A percentile compares a stretch with the other conserved stretches of the same genome.
phyloP scores from a whole-genome alignment of 176 grass and related monocot genomes.

The Paspalum vaginatum region DNA sequence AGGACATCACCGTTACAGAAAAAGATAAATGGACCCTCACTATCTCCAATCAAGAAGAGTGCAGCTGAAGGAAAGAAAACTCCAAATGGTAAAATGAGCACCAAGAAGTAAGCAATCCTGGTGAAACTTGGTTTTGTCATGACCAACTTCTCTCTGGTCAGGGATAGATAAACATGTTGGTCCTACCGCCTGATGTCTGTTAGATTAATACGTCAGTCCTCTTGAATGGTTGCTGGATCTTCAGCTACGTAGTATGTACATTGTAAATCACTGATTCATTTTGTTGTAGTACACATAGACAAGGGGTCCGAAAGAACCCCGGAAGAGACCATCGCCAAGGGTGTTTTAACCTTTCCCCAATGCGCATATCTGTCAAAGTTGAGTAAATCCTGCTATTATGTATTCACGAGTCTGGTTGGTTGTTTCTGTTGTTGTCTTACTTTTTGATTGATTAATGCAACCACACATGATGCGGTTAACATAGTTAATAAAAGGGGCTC shows the following conservation, averaged over 20 bases:
- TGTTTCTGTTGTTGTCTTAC: no score
- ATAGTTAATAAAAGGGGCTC: no score
- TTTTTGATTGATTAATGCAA: no score
- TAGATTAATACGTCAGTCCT: constrained; percentile 5
- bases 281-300: constrained; percentile 20
- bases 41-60: constrained; percentile 23
- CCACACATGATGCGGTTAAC: no score
- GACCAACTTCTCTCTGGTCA: neutral
- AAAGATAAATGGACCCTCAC: constrained; percentile 30
- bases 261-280: constrained; percentile 32
- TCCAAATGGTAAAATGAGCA: constrained; percentile 44
- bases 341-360: neutral
- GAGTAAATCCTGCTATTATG: neutral
- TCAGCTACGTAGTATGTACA: neutral
- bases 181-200: neutral
- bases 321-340: neutral
- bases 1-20: constrained; percentile 42
- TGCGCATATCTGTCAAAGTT: neutral
- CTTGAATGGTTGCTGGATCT: neutral
- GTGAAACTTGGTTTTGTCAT: constrained; percentile 14
- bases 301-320: neutral
- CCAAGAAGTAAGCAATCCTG: constrained; percentile 42
- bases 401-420: neutral
- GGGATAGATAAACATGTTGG: constrained; percentile 32
- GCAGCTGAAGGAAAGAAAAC: constrained; percentile 42